These are phyloP conservation scores for Picea abies DNA, from an alignment of 83 land plant species.

Conservation along the genomic window DNA sequence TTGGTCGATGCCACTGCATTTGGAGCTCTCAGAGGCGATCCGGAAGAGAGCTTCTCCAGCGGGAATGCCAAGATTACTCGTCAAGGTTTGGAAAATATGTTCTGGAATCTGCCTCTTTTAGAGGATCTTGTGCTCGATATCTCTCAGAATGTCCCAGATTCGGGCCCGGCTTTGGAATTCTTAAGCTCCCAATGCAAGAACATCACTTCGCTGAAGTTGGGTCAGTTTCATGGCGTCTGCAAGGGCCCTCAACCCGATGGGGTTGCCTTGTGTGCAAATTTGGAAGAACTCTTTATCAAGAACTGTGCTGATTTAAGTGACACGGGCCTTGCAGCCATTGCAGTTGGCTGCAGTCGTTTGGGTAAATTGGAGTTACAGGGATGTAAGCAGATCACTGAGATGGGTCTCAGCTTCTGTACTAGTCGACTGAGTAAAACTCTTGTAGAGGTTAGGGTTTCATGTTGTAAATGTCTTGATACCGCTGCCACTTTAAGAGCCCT, in stretches of 20 bases:
- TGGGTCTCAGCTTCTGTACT: constrained; percentile 56
- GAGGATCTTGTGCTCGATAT: constrained; percentile 74
- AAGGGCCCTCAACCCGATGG: constrained; percentile 68
- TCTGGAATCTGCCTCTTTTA: constrained; percentile 49
- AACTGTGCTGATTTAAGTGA: constrained; percentile 72
- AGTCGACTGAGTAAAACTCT: constrained; percentile 49
- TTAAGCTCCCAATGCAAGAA: constrained; percentile 44
- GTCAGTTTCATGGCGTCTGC: constrained; percentile 75
- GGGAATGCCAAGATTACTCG: constrained; percentile 57
- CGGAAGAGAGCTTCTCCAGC: constrained; percentile 26
- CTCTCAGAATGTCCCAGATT: constrained; percentile 67
- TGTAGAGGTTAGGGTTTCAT: constrained; percentile 63
- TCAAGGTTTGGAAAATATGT: constrained; percentile 49
- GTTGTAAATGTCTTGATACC: constrained; percentile 64
- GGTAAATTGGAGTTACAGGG: constrained; percentile 55
- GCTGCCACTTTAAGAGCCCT: constrained; percentile 54
- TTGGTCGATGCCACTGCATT: constrained; percentile 57
- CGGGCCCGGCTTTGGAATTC: constrained; percentile 63
- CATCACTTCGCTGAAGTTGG: constrained; percentile 54
- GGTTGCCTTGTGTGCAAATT: constrained; percentile 57
- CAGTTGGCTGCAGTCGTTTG: constrained; percentile 58
- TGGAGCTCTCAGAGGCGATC: constrained; percentile 18
- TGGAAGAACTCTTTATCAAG: constrained; percentile 56
- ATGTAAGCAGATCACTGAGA: constrained; percentile 62
- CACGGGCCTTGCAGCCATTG: constrained; percentile 57